Evolutionary conservation across 805 yeast genomes (phyloP).

Genomic region (Yarrowia sp.): DNA sequence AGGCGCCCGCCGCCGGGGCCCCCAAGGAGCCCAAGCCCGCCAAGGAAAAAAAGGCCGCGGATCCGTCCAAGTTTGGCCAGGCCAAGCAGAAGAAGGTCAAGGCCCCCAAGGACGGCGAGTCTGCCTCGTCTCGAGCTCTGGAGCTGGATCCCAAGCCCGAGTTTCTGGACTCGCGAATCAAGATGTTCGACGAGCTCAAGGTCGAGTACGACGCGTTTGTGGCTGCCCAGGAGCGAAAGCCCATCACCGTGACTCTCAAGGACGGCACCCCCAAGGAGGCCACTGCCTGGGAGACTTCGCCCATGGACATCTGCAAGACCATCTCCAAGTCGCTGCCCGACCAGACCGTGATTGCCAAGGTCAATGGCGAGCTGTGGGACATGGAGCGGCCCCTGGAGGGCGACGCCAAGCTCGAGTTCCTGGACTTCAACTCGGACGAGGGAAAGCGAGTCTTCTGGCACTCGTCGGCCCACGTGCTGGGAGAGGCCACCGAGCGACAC

Average conservation of each 20-base stretch:
- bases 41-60: conserved; percentile 29
- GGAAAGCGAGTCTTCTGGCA: conserved; percentile 98
- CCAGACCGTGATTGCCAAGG: conserved; percentile 88
- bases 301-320: conserved; percentile 79
- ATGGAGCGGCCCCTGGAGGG: conserved; percentile 92
- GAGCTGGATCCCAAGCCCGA: conserved; percentile 74
- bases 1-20: conserved; percentile 6
- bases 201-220: conserved; percentile 75
- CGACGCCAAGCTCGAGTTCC: conserved; percentile 68
- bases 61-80: conserved; percentile 32
- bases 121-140: conserved; percentile 29
- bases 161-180: conserved; percentile 79
- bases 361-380: conserved; percentile 93
- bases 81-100: conserved; percentile 37
- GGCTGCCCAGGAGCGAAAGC: conserved; percentile 65
- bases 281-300: conserved; percentile 87
- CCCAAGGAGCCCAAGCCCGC: conserved; percentile 26
- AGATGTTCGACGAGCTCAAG: conserved; percentile 80
- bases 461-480: conserved; percentile 96
- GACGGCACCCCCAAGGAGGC: conserved; percentile 86
- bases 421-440: conserved; percentile 92
- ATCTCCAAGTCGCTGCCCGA: conserved; percentile 90
- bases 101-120: conserved; percentile 37
- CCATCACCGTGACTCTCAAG: conserved; percentile 80
- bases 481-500: conserved; percentile 98